Evolutionary conservation across 2,329 filamentous ascomycete genomes (phyloP), one percentile per base, ranked within the genome.

Genomic region (Graphilbum ipis-grandicollis): DNA sequence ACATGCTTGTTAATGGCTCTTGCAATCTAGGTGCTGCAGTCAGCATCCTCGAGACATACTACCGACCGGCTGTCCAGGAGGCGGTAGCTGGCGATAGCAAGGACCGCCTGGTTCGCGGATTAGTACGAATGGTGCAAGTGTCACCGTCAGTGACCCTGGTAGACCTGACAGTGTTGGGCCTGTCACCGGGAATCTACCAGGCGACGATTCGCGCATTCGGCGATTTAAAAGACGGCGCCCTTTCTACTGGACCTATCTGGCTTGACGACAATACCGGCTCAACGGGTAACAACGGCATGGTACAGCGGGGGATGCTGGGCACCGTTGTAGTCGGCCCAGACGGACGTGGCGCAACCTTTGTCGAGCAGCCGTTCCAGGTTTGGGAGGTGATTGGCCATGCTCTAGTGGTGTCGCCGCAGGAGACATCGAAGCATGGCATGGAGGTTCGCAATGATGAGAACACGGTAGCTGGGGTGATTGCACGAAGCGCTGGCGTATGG

Each of bases 341-440:
- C 50, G 85, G 90, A 10, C 68, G 76, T 22, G 88, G 85, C 6
- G 75, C 72, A 45, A 73, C 77, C 13, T 93, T 96, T 55, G 52
- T 93, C 44, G 84, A 93, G 52, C 76, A 73, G 45, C 69, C 75
- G 0, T 76, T 96, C 42, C 75, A 88, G 53, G 78, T 96, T 36
- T 96, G 88, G 90, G 88, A 98, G 59, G 70, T 93, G 54, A 93
- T 96, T 56, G 90, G 90, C 22, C 77, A 86, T 52, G 85, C 85
- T 50, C 79, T 98, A 64, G 79, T 93, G 33, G 74, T 96, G 34
- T 80, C 83, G 32, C 75, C 54, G 42, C 65, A 75, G 55, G 60
- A 71, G 40, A 70, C 75, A 46, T 62, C 62, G 40, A 39, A 44
- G 12, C 18, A 25, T 7, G 69, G 75, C 2, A 63, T 63, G 39